Base-by-base conservation (phyloP, 2,329 filamentous ascomycete species). In the Hymenoscyphus albidus region DNA sequence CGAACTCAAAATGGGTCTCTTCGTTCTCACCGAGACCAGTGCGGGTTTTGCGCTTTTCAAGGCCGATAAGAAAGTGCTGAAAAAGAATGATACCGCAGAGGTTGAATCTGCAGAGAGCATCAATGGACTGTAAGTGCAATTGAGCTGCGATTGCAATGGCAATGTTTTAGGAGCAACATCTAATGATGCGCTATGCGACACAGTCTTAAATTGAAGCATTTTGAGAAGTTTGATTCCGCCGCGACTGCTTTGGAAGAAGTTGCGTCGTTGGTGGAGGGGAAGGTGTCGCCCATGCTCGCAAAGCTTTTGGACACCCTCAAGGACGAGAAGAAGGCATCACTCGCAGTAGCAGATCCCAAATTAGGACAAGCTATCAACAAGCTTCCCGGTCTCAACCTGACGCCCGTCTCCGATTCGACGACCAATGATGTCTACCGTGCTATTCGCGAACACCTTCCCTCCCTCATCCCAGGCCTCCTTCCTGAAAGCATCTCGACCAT, bases 21-120 rank as follows among this genome's bases (percentile, higher is more conserved):
- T 96, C 80, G 91, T 97, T 81, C 88, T 97, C 74, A 90, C 90
- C 76, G 93, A 97, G 82, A 97, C 93, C 78, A 92, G 76, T 76
- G 70, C 71, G 73, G 96, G 95, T 78, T 98, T 98, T 83, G 95
- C 93, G 79, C 87, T 99, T 78, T 93, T 99, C 83, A 98, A 99
- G 85, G 91, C 94, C 74, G 94, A 98, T 85, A 98, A 97, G 87
- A 98, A 98, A 84, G 86, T 98, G 66, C 84, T 99, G 70, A 95
- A 96, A 80, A 88, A 90, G 75, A 90, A 94, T 80, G 88, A 93
- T 75, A 84, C 86, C 62, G 83, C 87, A 69, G 88, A 95, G 77
- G 84, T 93, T 67, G 85, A 88, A 70, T 90, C 89, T 66, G 88
- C 92, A 42, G 93, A 97, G 78, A 91, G 91, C 74, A 86, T 96